Conservation (phyloP, 2,329 filamentous ascomycete species). For the Amesomyces nigricolor region DNA sequence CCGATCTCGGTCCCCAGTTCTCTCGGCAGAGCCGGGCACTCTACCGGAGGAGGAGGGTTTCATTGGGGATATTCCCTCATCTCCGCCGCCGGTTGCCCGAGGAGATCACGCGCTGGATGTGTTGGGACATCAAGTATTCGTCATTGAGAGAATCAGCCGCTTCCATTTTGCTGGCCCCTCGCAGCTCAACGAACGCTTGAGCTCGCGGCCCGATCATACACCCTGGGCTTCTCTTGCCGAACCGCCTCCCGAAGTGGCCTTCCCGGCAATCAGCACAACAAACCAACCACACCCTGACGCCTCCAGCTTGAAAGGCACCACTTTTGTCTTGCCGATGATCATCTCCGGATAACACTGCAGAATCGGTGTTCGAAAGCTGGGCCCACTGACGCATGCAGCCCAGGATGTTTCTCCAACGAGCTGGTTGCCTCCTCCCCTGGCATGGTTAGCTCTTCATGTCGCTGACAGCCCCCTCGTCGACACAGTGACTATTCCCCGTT, state of each 20-base stretch:
- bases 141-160: background rate
- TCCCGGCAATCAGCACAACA: background rate
- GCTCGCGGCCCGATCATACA: no score
- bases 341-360: background rate
- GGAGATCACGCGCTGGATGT: background rate
- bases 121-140: background rate
- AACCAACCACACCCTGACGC: background rate
- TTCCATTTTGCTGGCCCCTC: background rate
- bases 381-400: background rate
- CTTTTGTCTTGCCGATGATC: background rate
- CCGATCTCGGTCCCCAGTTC: conserved; percentile 21
- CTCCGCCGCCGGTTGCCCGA: background rate
- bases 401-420: background rate
- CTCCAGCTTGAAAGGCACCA: background rate
- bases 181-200: background rate
- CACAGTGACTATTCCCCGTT: background rate
- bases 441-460: background rate
- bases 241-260: background rate
- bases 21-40: background rate
- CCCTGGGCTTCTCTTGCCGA: no score
- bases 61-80: background rate
- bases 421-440: background rate
- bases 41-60: background rate
- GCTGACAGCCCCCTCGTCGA: background rate
- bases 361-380: background rate